phyloP scores from a whole-genome alignment of 768 basidiomycete genomes.

The Pilatotrama ljubarskyi region DNA sequence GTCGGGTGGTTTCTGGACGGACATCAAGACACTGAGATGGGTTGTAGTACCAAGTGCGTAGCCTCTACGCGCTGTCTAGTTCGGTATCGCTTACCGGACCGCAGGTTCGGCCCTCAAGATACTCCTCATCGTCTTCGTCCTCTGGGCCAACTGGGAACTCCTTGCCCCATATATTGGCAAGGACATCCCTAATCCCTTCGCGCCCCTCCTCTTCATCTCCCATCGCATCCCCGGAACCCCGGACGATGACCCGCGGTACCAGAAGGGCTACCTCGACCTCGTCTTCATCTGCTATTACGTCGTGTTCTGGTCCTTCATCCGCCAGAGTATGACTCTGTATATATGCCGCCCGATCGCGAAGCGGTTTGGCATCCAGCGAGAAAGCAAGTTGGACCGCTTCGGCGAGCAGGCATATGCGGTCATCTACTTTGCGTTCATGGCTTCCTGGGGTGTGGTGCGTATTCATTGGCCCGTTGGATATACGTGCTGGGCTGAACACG shows the following conservation, averaged over 20 bases:
- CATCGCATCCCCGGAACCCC: constrained; percentile 54
- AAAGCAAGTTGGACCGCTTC: constrained; percentile 75
- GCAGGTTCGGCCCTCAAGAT: constrained; percentile 68
- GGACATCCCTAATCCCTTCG: constrained; percentile 69
- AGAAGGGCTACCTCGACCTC: constrained; percentile 74
- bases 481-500: not conserved
- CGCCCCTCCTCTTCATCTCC: constrained; percentile 69
- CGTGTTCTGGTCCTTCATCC: constrained; percentile 85
- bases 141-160: constrained; percentile 67
- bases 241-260: constrained; percentile 59
- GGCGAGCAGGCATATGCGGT: constrained; percentile 90
- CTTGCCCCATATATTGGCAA: constrained; percentile 48
- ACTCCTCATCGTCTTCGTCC: constrained; percentile 56
- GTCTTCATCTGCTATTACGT: constrained; percentile 81
- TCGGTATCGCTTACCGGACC: not conserved
- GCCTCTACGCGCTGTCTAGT: not conserved
- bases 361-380: constrained; percentile 66
- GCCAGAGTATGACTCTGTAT: constrained; percentile 70
- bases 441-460: constrained; percentile 79
- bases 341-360: constrained; percentile 68
- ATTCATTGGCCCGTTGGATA: not conserved
- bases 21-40: constrained; percentile 63
- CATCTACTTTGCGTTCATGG: constrained; percentile 73
- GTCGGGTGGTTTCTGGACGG: constrained; percentile 47
- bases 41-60: constrained; percentile 68